Evolutionary conservation across 2,329 filamentous ascomycete genomes (phyloP), one percentile per base, ranked within the genome.

Genomic region (Epichloe typhina): DNA sequence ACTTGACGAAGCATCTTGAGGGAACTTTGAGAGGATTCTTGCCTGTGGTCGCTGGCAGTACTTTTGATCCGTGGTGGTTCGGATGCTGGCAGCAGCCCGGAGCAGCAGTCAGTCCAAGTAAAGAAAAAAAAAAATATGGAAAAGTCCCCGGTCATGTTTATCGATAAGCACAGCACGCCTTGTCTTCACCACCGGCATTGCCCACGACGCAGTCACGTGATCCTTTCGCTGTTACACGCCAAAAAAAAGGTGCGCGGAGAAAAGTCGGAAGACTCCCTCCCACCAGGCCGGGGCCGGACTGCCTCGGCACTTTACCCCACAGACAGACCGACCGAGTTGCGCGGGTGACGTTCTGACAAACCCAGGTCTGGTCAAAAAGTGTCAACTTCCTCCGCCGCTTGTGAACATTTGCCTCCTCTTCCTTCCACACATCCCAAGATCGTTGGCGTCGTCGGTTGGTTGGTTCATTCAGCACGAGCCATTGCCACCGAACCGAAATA

Each of bases 1-100:
- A 75, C 68, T 71, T 73, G 71, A 49, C 72, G 71, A 59, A 75
- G 68, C 72, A 75, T 75, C 49, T 59, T 68, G 56, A 46, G n/a
- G 38, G 26, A 46, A 44, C 12, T 42, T 12, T 12, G 11, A 21
- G 57, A 49, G 21, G 5, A 47, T 26, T 26, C 31, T 40, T 21
- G 42, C 21, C 36, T 39, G 17, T 35, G 19, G 6, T n/a, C 4
- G 35, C 45, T 33, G 35, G 17, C 36, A 35, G 33, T 42, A 33
- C 12, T 12, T 23, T 21, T 36, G 26, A n/a, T 11, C 31, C 31
- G 26, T n/a, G 13, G 19, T n/a, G 5, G 15, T 46, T 26, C 9
- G 37, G 17, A 2, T 19, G 40, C 19, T 7, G 11, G 8, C 26
- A 31, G 26, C 26, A 31, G 26, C 26, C 7, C 26, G 26, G 26